Conservation (phyloP, 2,329 filamentous ascomycete genomes). For the Colletotrichum truncatum region DNA sequence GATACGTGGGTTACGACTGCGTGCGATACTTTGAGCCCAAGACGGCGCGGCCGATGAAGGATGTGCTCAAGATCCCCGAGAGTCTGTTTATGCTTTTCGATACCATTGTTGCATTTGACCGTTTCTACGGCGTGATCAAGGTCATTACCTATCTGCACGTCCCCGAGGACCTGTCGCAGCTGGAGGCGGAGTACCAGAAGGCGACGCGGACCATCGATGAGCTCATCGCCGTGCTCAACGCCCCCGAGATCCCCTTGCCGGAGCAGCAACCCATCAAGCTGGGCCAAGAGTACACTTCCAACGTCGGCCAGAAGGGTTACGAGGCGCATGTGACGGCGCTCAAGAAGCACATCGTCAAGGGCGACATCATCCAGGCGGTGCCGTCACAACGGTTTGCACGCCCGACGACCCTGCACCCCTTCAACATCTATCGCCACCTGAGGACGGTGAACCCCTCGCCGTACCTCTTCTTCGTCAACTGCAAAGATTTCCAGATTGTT, state of each 20-base stretch:
- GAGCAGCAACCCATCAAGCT: slow-evolving; percentile 77
- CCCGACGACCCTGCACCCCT: slow-evolving; percentile 90
- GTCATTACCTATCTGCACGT: slow-evolving; percentile 91
- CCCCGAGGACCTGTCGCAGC: slow-evolving; percentile 60
- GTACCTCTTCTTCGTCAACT: slow-evolving; percentile 96
- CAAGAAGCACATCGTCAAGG: slow-evolving; percentile 89
- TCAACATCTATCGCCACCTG: slow-evolving; percentile 97
- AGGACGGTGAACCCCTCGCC: slow-evolving; percentile 98
- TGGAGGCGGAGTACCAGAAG: slow-evolving; percentile 76
- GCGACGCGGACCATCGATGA: slow-evolving; percentile 71
- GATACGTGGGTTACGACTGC: slow-evolving; percentile 97
- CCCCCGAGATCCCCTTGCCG: slow-evolving; percentile 80
- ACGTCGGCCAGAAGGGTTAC: slow-evolving; percentile 89
- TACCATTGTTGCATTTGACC: slow-evolving; percentile 92
- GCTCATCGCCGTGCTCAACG: slow-evolving; percentile 76
- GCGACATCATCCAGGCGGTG: slow-evolving; percentile 98
- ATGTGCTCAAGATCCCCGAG: slow-evolving; percentile 89
- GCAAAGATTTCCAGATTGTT: slow-evolving; percentile 91
- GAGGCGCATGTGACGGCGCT: slow-evolving; percentile 86
- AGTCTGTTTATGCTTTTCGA: slow-evolving; percentile 97
- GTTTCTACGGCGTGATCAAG: slow-evolving; percentile 92
- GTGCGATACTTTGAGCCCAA: slow-evolving; percentile 98
- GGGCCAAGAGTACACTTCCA: slow-evolving; percentile 85
- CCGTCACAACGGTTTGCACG: slow-evolving; percentile 93
- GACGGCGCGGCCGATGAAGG: slow-evolving; percentile 88